Evolutionary conservation across 768 basidiomycete genomes (phyloP), one percentile per base, ranked within the genome.

Genomic region (Kwoniella heveanensis): DNA sequence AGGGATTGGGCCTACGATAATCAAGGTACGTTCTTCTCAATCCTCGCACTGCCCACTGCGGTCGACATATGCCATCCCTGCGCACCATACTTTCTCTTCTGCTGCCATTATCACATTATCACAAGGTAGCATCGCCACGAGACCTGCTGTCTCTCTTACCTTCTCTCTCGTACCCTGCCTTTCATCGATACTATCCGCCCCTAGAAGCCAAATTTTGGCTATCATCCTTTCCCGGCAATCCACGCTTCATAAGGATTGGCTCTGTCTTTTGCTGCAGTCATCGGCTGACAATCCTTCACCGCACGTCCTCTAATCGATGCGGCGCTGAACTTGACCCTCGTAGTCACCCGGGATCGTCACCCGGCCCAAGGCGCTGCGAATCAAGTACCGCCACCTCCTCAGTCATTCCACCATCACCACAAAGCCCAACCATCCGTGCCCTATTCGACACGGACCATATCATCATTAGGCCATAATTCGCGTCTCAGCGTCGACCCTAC

Each of bases 401-500:
- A 47, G 32, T 49, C 62, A 27, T 61, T 49, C 36, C 32, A 54
- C 29, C 53, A 48, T 21, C 61, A 62, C 30, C 61, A 62, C 25
- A 63, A 68, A 46, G 46, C 62, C 19, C 61, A 65, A 12, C 70
- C 70, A 21, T 68, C 67, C 27, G 64, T 66, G 5, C 70, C 70
- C 47, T 65, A 46, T 5, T 68, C 70, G 2, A 64, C 70, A 32
- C 59, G 67, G 26, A 71, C 65, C 27, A 47, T 65, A 21, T 59
- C 57, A 4, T 54, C 51, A 29, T 25, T 50, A 19, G 57, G 57
- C 29, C 26, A 58, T 29, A 57, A 48, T 13, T 30, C 55, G 17
- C 57, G 57, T 30, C 36, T 30, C 30, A 29, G 37, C 15, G 27
- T 58, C 9, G 50, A 54, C 39, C 62, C 56, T 17, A 29, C 36